phyloP scores from a whole-genome alignment of 2,329 filamentous ascomycete species.

The Pseudogymnoascus destructans region DNA sequence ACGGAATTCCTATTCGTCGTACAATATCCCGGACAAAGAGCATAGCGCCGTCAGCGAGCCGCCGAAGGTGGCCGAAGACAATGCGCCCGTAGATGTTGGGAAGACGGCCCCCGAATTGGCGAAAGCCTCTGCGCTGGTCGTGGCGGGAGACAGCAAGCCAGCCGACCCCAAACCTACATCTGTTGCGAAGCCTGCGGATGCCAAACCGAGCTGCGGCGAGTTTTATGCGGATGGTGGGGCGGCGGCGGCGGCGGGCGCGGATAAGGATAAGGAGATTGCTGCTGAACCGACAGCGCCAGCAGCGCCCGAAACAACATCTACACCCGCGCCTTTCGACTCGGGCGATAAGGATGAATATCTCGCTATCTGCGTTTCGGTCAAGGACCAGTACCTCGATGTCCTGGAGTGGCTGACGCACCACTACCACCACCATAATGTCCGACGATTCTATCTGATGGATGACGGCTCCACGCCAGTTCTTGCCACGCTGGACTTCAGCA shows the following conservation, averaged over 20 bases:
- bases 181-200: neutral
- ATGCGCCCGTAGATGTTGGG: conserved; percentile 1
- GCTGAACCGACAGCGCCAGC: neutral
- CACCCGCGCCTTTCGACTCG: neutral
- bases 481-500: conserved; percentile 10
- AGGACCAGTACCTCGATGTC: conserved; percentile 19
- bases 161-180: neutral
- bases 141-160: neutral
- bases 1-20: neutral
- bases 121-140: neutral
- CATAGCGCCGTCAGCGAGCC: neutral
- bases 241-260: neutral
- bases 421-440: conserved; percentile 20
- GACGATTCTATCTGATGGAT: conserved; percentile 22
- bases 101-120: neutral
- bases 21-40: neutral
- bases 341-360: conserved; percentile 17
- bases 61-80: neutral
- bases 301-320: neutral
- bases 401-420: conserved; percentile 21
- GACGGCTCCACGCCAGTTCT: conserved; percentile 21
- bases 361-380: conserved; percentile 20
- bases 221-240: neutral
- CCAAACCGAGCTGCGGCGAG: neutral
- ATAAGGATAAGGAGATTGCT: neutral